Base-by-base conservation (phyloP, 2,329 filamentous ascomycete genomes). In the Colletotrichum orchidophilum region DNA sequence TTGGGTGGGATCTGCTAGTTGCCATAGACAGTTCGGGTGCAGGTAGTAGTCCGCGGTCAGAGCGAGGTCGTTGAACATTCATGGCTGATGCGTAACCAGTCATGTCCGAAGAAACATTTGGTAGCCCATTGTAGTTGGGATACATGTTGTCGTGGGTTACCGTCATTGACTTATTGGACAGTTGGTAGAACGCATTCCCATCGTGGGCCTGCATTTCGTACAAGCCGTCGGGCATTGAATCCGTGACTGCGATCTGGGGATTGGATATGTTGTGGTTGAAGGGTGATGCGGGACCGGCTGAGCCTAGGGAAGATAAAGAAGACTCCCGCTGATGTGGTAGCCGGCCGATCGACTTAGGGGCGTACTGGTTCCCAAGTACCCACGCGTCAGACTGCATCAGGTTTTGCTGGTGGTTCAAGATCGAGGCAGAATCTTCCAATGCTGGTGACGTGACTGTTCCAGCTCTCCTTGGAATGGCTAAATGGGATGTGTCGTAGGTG, bases 271-370 rank as follows among this genome's bases (percentile, higher is more conserved):
- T 88, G 68, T 85, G 81, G 49, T 84, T 86, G 77, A 84, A 91
- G 3, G 89, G 89, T 21, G 90, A 91, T 0, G 86, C 83, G 21
- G 89, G 89, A n/a, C 87, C 88, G 42, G 87, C 84, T 0, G 89
- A 91, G 12, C 87, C 88, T 50, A 91, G 75, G 0, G 90, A 91
- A 0, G 89, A 91, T 46, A 90, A 80, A 7, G 89, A 91, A 2
- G 89, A 88, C 73, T 91, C 88, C 74, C 89, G 86, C 55, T 91
- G 84, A 75, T 91, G 89, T 29, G 83, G 76, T 46, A 83, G 77
- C 18, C 83, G 81, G 66, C 79, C 78, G 49, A 80, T 73, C 11
- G 77, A 74, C 75, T 81, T 82, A 26, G 81, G 78, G 46, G 81
- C 81, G 71, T 81, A 78, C 71, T 83, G 83, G 70, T 78, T 77